Base-by-base conservation (phyloP, 345 rosid genomes). In the Erucastrum elatum region DNA sequence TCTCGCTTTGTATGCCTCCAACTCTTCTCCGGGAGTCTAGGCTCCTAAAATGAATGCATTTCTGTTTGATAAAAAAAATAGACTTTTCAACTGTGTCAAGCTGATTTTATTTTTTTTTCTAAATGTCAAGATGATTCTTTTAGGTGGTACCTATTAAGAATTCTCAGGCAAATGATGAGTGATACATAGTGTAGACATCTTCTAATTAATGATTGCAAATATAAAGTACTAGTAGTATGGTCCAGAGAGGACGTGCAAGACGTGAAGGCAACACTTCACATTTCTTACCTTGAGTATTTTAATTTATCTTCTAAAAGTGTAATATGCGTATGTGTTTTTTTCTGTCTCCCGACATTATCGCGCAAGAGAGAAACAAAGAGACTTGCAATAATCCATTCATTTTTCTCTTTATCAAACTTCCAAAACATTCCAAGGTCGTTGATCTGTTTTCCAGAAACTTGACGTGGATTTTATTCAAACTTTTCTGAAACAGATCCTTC, bases 231-330 rank as follows among this genome's bases (percentile, higher is more conserved):
- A 53, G 59, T 35, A 35, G 60, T 58, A 31, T 72, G 82, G 68
- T 72, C 4, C 8, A 15, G 39, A 66, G 82, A 72, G 77, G 74
- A 78, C 81, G 85, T 87, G 87, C 79, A 77, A 79, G 82, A 84
- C 88, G 87, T 85, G 89, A 75, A 77, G 82, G 76, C 89, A 82
- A 72, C 72, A 66, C 73, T 60, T 67, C 34, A 72, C 72, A 66
- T 78, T 67, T 60, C 27, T 56, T 64, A 79, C 26, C 64, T 69
- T 51, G 30, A 34, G 80, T 73, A 25, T 70, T 70, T 77, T 51
- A 25, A 33, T 26, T 39, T 26, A 35, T 2, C 5, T 49, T 11
- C 56, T 51, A 35, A 34, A 46, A 66, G 33, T 17, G 33, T 7
- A 65, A 59, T 58, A 72, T 60, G 55, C 33, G 9, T 66, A 67